Percentiles rank a stretch among this genome's conserved stretches.
These are phyloP conservation scores for Spergularia marina DNA, from an alignment of 148 eudicot species.

Conservation along the genomic window DNA sequence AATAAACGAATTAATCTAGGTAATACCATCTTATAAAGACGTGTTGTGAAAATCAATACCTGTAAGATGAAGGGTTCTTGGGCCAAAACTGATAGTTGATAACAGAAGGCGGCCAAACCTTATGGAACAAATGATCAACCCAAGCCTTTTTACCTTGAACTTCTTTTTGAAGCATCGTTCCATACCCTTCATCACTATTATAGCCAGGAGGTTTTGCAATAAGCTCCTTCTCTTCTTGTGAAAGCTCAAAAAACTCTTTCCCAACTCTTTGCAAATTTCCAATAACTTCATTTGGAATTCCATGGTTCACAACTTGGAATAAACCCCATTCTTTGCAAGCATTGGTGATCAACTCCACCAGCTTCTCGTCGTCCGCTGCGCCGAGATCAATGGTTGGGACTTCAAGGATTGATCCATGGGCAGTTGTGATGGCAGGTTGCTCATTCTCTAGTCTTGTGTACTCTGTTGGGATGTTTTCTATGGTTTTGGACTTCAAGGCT, in stretches of 20 bases:
- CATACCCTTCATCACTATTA: conserved; percentile 60
- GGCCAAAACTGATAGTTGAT: conserved; percentile 73
- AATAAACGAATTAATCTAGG: too few relatives aligned
- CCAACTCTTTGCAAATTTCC: conserved; percentile 38
- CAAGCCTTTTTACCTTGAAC: conserved; percentile 55
- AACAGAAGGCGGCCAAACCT: conserved; percentile 66
- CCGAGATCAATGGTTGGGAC: conserved; percentile 44
- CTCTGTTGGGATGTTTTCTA: conserved; percentile 41
- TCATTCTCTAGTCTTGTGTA: conserved; percentile 43
- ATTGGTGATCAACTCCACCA: conserved; percentile 25
- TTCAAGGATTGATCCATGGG: conserved; percentile 28
- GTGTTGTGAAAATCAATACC: conserved; percentile 28
- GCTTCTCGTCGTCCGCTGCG: conserved; percentile 14
- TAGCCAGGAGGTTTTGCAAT: conserved; percentile 43
- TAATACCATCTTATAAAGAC: not conserved
- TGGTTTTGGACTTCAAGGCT: conserved; percentile 23
- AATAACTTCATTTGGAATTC: conserved; percentile 38
- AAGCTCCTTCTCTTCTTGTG: conserved; percentile 50
- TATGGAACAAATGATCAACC: conserved; percentile 89
- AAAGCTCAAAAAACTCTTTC: conserved; percentile 45
- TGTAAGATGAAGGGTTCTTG: conserved; percentile 61
- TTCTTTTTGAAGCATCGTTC: conserved; percentile 54
- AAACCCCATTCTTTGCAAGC: conserved; percentile 53
- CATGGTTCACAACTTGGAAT: conserved; percentile 53
- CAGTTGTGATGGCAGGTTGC: conserved; percentile 45